Conservation (phyloP, 2,329 filamentous ascomycete species). For the Aspergillus hiratsukae region DNA sequence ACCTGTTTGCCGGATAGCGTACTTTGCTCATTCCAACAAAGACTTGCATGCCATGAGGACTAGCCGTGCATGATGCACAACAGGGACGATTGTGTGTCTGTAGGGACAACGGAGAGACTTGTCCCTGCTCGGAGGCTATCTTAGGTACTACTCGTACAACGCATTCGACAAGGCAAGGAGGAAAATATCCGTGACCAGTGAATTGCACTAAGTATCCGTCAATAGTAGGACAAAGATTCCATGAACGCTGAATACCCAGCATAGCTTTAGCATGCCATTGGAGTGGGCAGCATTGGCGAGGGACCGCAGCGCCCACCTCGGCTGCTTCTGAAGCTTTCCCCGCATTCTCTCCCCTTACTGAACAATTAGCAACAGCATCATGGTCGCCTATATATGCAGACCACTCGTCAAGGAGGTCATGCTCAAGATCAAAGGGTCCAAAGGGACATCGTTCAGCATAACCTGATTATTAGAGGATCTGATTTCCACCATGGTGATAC, state of each 20-base stretch:
- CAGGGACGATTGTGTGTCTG: background rate
- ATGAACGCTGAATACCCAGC: background rate
- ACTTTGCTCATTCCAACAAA: background rate
- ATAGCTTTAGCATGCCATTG: background rate
- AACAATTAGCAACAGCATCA: background rate
- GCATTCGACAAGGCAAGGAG: background rate
- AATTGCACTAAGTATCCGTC: background rate
- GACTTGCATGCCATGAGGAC: background rate
- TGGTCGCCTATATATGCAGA: background rate
- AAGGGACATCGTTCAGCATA: background rate
- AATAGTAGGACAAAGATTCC: background rate
- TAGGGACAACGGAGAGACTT: background rate
- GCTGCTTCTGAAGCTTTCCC: constrained; percentile 16
- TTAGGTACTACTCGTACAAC: background rate
- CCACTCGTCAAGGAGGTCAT: background rate
- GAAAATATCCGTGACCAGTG: background rate
- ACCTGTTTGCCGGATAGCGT: background rate
- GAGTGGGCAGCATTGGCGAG: background rate
- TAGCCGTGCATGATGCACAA: background rate
- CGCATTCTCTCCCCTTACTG: constrained; percentile 9
- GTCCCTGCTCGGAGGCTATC: background rate
- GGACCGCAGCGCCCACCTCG: constrained; percentile 16
- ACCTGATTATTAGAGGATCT: background rate
- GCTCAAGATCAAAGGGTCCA: background rate
- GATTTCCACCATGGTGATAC: background rate